Evolutionary conservation across 1,284 basidiomycete genomes (phyloP).

Genomic region (Bjerkandera adusta): DNA sequence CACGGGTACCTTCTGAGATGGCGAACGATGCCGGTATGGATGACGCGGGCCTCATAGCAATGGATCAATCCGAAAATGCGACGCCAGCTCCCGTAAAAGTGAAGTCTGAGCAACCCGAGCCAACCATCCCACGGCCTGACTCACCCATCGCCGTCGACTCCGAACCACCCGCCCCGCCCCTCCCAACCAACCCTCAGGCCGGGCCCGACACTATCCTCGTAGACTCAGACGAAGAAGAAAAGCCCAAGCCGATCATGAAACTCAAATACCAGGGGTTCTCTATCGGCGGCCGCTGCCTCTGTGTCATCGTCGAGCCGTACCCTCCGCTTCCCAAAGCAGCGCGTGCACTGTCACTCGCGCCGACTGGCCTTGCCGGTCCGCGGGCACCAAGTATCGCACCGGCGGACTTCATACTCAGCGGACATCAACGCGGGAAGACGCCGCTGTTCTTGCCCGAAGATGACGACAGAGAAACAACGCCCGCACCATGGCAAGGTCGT

Average conservation of each 20-base stretch:
- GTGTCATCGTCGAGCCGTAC: slow-evolving; percentile 77
- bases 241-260: slow-evolving; percentile 66
- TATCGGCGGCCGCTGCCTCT: slow-evolving; percentile 67
- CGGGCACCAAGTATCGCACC: slow-evolving; percentile 36
- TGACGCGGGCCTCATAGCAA: slow-evolving; percentile 12
- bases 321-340: slow-evolving; percentile 46
- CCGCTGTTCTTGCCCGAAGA: slow-evolving; percentile 67
- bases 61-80: slow-evolving; percentile 16
- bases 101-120: slow-evolving; percentile 15
- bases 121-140: background rate
- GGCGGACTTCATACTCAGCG: slow-evolving; percentile 28
- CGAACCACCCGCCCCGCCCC: slow-evolving; percentile 14
- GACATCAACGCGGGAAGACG: slow-evolving; percentile 35
- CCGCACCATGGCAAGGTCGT: slow-evolving; percentile 32
- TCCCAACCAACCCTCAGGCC: background rate
- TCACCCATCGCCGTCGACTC: background rate
- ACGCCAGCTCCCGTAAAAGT: slow-evolving; percentile 5
- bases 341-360: slow-evolving; percentile 35
- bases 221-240: slow-evolving; percentile 54
- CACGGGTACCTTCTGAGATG: background rate
- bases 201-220: slow-evolving; percentile 29
- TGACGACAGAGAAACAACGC: slow-evolving; percentile 39
- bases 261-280: slow-evolving; percentile 66
- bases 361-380: slow-evolving; percentile 21
- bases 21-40: slow-evolving; percentile 7